Evolutionary conservation across 1,284 basidiomycete species (phyloP), one percentile per base, ranked within the genome.

Genomic region (Rhodotorula sp.): DNA sequence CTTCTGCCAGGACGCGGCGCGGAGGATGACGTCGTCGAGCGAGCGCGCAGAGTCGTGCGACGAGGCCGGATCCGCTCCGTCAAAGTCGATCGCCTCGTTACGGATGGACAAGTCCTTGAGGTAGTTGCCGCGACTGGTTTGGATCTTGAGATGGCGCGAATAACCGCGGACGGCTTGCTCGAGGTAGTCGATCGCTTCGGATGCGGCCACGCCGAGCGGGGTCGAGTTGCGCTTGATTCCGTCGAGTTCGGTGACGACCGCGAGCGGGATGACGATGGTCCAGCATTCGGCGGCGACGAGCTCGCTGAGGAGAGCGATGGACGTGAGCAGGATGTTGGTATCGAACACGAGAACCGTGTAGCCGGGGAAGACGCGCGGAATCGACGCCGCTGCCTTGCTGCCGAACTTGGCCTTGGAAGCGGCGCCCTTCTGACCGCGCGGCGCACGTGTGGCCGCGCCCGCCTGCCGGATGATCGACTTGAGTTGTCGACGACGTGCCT

Each of bases 121-220:
- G 80, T 97, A 98, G 80, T 98, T 99, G 75, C 95, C 95, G 71
- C 89, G 89, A 22, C 90, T 91, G 0, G 96, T 99, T 81, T 95
- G 93, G 17, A 98, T 89, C 82, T 98, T 97, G 81, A 98, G 87
- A 24, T 88, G 89, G 6, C 84, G 83, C 1, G 88, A 82, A 76
- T 92, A 89, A 8, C 88, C 85, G 62, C 89, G 89, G 70, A 97
- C 83, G 73, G 88, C n/a, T 85, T 83, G 24, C 87, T 87, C 80
- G 75, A 97, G 85, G 78, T 92, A 95, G 0, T 83, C 76, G 64
- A 96, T 84, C 0, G 93, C 91, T 22, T 84, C 83, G 44, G 84
- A 82, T 0, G 95, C 94, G 0, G 82, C 79, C 22, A 75, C 8
- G 7, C 73, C 73, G 48, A 76, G 69, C 10, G 68, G 59, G 15